These are phyloP conservation scores for Pelargonium hybrid DNA, from an alignment of 441 rosid genomes.

Conservation along the genomic window DNA sequence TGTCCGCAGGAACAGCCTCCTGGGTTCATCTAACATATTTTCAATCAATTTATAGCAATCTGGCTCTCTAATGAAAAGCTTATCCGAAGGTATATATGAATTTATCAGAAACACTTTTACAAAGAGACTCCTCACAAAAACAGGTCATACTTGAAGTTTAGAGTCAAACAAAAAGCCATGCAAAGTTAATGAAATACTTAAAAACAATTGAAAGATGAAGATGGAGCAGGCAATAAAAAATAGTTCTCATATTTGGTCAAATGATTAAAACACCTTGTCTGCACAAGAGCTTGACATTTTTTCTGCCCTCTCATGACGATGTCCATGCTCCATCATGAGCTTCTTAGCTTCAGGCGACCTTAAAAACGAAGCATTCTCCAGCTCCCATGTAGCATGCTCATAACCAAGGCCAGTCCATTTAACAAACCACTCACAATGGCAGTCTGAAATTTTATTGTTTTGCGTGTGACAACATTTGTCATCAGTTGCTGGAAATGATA, in stretches of 20 bases:
- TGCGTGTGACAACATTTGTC: slow-evolving; percentile 9
- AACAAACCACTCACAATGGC: slow-evolving; percentile 47
- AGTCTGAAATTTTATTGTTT: slow-evolving; percentile 11
- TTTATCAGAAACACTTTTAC: background rate
- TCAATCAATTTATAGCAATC: background rate
- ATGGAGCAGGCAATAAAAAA: background rate
- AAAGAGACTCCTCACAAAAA: background rate
- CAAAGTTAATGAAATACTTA: background rate
- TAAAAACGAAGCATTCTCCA: slow-evolving; percentile 34
- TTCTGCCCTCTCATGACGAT: slow-evolving; percentile 26
- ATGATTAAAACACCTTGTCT: background rate
- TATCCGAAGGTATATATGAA: background rate
- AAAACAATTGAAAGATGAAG: background rate
- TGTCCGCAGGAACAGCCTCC: background rate
- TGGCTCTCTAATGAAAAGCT: background rate
- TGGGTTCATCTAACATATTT: background rate
- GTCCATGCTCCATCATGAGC: slow-evolving; percentile 38
- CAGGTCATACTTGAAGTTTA: background rate
- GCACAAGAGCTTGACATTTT: slow-evolving; percentile 7
- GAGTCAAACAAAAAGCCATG: background rate
- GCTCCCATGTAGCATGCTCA: slow-evolving; percentile 53
- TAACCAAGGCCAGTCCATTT: slow-evolving; percentile 54
- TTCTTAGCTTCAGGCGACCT: slow-evolving; percentile 27
- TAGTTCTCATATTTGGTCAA: background rate
- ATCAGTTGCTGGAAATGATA: slow-evolving; percentile 18